Percentiles rank a stretch among this genome's conserved stretches.
phyloP scores from a whole-genome alignment of 129 eudicot species.

The Chrysanthemum lavandulifolium region DNA sequence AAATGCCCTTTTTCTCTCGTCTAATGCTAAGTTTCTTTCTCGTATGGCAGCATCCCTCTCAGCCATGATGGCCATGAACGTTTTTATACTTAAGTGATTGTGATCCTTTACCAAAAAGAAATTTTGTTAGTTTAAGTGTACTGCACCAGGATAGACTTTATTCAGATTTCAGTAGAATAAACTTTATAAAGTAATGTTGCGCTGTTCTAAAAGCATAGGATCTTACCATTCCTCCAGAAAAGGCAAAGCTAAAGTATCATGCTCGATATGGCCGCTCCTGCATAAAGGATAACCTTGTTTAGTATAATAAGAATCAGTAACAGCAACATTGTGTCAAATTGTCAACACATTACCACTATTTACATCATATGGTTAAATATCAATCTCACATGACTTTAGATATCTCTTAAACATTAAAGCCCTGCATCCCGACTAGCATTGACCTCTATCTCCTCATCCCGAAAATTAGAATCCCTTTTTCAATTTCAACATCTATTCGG shows the following conservation, averaged over 20 bases:
- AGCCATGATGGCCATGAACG: constrained; percentile 81
- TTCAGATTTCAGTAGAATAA: not conserved
- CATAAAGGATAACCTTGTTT: constrained; percentile 17
- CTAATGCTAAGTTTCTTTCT: constrained; percentile 71
- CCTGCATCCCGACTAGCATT: too few relatives aligned
- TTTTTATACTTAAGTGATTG: constrained; percentile 67
- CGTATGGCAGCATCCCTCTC: constrained; percentile 81
- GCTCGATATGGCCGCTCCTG: constrained; percentile 36
- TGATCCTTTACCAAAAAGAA: constrained; percentile 43
- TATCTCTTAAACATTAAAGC: too few relatives aligned
- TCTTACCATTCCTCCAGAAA: constrained; percentile 47
- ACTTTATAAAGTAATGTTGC: not conserved
- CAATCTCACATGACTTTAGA: too few relatives aligned
- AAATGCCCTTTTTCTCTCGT: constrained; percentile 66
- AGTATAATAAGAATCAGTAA: constrained; percentile 11
- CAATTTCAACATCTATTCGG: too few relatives aligned
- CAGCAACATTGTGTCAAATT: constrained; percentile 1
- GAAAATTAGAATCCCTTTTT: too few relatives aligned
- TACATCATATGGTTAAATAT: too few relatives aligned
- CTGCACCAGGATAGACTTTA: not conserved
- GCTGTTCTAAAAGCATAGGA: constrained; percentile 6
- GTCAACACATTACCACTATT: not conserved
- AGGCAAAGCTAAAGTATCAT: constrained; percentile 42
- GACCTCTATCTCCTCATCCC: too few relatives aligned
- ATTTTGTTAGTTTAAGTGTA: constrained; percentile 3